These are phyloP conservation scores for Fabrea salina DNA, from an alignment of 169 alveolate species.

Conservation along the genomic window DNA sequence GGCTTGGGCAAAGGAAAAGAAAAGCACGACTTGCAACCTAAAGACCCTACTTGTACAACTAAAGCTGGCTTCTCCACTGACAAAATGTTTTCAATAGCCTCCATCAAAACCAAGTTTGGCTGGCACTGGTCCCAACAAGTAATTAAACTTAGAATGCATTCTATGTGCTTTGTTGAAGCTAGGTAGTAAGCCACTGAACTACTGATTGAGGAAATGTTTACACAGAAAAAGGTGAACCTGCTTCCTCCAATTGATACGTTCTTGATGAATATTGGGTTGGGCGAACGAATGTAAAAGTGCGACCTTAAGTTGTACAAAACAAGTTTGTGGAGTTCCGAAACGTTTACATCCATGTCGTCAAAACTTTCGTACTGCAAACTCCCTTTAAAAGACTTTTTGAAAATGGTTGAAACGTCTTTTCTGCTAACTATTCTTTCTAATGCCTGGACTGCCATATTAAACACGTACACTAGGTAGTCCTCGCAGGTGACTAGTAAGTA, in stretches of 20 bases:
- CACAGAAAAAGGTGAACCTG: not conserved
- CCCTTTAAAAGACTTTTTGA: not conserved
- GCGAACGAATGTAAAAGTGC: not conserved
- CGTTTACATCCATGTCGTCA: not conserved
- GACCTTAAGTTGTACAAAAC: not conserved
- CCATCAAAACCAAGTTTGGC: not conserved
- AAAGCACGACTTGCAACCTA: not conserved
- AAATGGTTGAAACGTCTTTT: not conserved
- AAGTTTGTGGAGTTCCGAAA: not conserved
- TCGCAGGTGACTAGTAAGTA: not conserved
- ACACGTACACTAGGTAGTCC: not conserved
- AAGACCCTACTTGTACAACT: not conserved
- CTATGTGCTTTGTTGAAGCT: not conserved
- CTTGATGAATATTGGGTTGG: not conserved
- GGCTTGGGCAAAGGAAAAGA: not conserved
- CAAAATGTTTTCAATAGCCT: not conserved
- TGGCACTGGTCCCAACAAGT: conserved; percentile 1
- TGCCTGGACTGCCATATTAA: not conserved
- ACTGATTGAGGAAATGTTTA: not conserved
- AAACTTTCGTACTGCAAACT: not conserved
- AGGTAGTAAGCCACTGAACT: not conserved
- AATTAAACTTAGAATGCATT: not conserved
- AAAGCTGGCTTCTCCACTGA: not conserved
- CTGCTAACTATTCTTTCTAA: not conserved
- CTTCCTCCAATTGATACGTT: not conserved